Evolutionary conservation across 78 protist species (phyloP).

Genomic region (Bigelowiella natans): DNA sequence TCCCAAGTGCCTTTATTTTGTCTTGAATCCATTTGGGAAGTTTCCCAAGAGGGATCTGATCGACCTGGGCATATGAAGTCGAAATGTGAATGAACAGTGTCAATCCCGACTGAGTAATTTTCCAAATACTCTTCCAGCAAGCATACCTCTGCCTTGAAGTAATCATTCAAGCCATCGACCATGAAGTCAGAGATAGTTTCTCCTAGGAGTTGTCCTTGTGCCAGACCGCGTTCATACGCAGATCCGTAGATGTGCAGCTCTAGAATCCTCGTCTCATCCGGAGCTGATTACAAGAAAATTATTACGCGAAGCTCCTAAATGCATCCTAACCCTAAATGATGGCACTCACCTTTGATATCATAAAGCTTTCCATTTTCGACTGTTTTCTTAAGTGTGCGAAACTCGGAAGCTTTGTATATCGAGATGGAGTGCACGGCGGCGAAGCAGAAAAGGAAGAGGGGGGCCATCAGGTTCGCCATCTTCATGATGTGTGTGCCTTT

Average conservation of each 20-base stretch:
- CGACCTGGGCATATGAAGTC: too few species aligned
- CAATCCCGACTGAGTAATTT: too few species aligned
- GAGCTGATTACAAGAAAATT: too few species aligned
- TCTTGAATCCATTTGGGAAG: constrained; percentile 9
- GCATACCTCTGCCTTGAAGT: not conserved
- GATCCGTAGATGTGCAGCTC: constrained; percentile 17
- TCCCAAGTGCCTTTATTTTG: not conserved
- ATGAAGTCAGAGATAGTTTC: not conserved
- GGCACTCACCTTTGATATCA: not conserved
- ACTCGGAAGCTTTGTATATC: not conserved
- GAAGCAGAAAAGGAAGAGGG: too few species aligned
- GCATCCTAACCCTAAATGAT: too few species aligned
- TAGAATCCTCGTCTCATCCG: not conserved
- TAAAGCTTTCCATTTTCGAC: not conserved
- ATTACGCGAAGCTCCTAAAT: too few species aligned
- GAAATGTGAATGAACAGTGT: too few species aligned
- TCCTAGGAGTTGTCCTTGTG: constrained; percentile 12
- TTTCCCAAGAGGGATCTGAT: constrained; percentile 3
- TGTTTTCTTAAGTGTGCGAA: not conserved
- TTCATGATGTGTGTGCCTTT: too few species aligned
- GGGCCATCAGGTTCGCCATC: too few species aligned
- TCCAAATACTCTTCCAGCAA: too few species aligned
- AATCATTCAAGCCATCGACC: not conserved
- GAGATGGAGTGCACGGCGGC: too few species aligned
- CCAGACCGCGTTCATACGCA: constrained; percentile 5